Percentiles rank a stretch among this genome's conserved stretches.
These are phyloP conservation scores for Insectozyma bohioensis DNA, from an alignment of 1,139 yeast species.

Conservation along the genomic window DNA sequence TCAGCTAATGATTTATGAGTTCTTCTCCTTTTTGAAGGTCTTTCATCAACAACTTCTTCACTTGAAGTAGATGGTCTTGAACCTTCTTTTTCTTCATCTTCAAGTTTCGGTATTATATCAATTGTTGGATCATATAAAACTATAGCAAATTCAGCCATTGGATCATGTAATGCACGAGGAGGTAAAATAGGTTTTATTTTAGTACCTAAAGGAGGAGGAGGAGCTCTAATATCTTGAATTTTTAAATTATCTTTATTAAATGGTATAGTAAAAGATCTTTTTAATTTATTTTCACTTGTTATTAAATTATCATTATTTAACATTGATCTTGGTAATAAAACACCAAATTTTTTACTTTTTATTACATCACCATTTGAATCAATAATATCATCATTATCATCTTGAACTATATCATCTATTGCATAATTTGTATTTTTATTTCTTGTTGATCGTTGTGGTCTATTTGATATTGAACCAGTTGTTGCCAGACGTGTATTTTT, in stretches of 20 bases:
- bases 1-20: slow-evolving; percentile 74
- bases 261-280: slow-evolving; percentile 52
- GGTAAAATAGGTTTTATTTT: slow-evolving; percentile 66
- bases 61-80: slow-evolving; percentile 14
- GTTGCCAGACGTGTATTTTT: slow-evolving; percentile 18
- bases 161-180: slow-evolving; percentile 92
- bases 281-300: slow-evolving; percentile 34
- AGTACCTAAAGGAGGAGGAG: slow-evolving; percentile 84
- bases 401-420: slow-evolving; percentile 19
- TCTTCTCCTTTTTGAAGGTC: slow-evolving; percentile 19
- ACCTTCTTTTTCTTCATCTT: slow-evolving; percentile 24
- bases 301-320: slow-evolving; percentile 30
- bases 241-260: slow-evolving; percentile 36
- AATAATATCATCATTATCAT: slow-evolving; percentile 20
- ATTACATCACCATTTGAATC: slow-evolving; percentile 29
- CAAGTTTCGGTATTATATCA: slow-evolving; percentile 55
- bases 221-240: slow-evolving; percentile 28
- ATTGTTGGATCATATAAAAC: slow-evolving; percentile 95
- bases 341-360: slow-evolving; percentile 42
- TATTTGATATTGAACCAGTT: slow-evolving; percentile 15
- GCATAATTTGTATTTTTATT: slow-evolving; percentile 30
- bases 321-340: slow-evolving; percentile 47
- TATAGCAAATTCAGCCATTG: slow-evolving; percentile 89
- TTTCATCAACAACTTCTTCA: slow-evolving; percentile 18
- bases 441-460: slow-evolving; percentile 20